These are phyloP conservation scores for Solanum chmielewskii DNA, from an alignment of 257 asterid species.

Conservation along the genomic window DNA sequence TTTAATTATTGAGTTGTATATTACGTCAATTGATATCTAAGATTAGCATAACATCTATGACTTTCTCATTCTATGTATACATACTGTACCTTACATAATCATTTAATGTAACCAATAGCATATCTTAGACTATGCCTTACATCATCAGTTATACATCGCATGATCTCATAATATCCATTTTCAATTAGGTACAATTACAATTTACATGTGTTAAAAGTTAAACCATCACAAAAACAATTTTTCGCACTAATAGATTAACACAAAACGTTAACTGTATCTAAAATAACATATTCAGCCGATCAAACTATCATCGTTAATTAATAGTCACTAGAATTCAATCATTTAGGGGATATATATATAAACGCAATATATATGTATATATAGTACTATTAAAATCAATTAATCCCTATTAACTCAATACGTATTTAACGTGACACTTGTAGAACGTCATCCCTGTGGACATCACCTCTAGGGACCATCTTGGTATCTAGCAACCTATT, in stretches of 20 bases:
- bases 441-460: not conserved
- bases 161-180: not conserved
- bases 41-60: not conserved
- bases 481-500: not conserved
- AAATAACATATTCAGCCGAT: too few species aligned
- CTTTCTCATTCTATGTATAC: not conserved
- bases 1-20: not conserved
- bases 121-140: not conserved
- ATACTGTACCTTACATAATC: not conserved
- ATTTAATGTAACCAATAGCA: not conserved
- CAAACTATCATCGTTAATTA: too few species aligned
- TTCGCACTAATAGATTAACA: too few species aligned
- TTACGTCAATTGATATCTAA: not conserved
- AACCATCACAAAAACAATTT: too few species aligned
- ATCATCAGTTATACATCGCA: not conserved
- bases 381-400: not conserved
- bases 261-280: too few species aligned
- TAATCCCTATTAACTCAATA: not conserved
- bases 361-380: not conserved
- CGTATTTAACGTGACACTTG: not conserved
- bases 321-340: not conserved
- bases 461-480: not conserved
- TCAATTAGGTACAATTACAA: not conserved
- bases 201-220: not conserved
- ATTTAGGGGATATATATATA: not conserved